Evolutionary conservation across 352 stramenopile species (phyloP).

Genomic region (Thraustochytrium striatum): DNA sequence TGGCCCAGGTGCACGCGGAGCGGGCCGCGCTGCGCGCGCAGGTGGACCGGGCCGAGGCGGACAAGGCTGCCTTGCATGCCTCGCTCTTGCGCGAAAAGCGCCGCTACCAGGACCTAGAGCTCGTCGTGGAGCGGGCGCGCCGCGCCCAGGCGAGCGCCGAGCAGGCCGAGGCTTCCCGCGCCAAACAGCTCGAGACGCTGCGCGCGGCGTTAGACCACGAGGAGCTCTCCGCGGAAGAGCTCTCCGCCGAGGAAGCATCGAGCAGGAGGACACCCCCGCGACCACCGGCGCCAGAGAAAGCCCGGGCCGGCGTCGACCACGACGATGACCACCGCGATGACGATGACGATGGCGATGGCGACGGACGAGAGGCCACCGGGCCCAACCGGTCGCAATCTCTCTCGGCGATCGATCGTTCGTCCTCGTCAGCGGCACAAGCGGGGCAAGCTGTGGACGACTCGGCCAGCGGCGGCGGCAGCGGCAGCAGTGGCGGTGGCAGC

Average conservation of each 20-base stretch:
- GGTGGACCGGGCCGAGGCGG: background rate
- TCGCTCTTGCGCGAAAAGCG: constrained; percentile 14
- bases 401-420: background rate
- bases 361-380: background rate
- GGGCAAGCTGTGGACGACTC: background rate
- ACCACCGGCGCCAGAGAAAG: background rate
- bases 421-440: no score
- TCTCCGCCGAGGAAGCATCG: background rate
- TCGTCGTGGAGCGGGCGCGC: constrained; percentile 15
- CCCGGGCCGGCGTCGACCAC: background rate
- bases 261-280: background rate
- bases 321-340: background rate
- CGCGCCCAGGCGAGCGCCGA: constrained; percentile 25
- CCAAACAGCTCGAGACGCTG: constrained; percentile 3
- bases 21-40: constrained; percentile 13
- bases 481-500: background rate
- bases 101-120: constrained; percentile 46
- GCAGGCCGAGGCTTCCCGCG: background rate
- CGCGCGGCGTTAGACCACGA: background rate
- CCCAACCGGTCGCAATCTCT: background rate
- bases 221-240: background rate
- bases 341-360: background rate
- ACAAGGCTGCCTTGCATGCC: constrained; percentile 40
- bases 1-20: constrained; percentile 39
- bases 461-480: background rate